phyloP scores from a whole-genome alignment of 306 rosid species.

The Casuarina equisetifolia region DNA sequence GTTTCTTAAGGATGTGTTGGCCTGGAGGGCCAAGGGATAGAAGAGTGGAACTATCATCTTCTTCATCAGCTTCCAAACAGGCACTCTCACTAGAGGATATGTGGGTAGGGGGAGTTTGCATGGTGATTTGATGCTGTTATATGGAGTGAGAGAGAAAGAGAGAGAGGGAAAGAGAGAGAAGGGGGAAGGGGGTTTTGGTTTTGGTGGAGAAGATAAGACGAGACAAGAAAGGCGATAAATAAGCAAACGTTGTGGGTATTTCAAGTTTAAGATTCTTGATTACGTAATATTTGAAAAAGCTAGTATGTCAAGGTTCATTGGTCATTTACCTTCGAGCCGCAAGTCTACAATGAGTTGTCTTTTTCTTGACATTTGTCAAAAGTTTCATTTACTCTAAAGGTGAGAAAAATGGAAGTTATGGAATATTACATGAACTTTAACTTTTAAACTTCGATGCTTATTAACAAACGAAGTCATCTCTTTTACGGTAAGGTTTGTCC shows the following conservation, averaged over 20 bases:
- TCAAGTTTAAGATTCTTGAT: not conserved
- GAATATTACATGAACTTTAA: not conserved
- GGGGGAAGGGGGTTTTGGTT: not conserved
- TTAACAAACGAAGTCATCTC: too few relatives aligned
- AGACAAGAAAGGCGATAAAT: not conserved
- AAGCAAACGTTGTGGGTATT: not conserved
- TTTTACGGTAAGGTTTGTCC: not conserved
- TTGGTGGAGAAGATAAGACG: constrained; percentile 22
- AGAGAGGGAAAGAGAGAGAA: constrained; percentile 8
- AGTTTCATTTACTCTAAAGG: too few relatives aligned
- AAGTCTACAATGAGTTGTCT: too few relatives aligned
- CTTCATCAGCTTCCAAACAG: constrained; percentile 35
- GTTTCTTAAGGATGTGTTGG: constrained; percentile 32
- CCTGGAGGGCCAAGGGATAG: constrained; percentile 86
- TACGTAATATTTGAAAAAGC: too few relatives aligned
- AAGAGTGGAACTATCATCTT: constrained; percentile 64
- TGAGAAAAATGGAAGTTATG: too few relatives aligned
- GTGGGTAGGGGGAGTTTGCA: constrained; percentile 52
- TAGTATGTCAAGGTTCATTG: too few relatives aligned
- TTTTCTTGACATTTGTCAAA: too few relatives aligned
- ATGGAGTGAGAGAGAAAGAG: not conserved
- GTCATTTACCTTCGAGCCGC: too few relatives aligned
- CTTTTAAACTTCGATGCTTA: not conserved
- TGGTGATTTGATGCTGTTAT: constrained; percentile 39
- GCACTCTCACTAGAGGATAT: constrained; percentile 33